Evolutionary conservation across 768 basidiomycete species (phyloP).

Genomic region (Cyclocybe aegerita): DNA sequence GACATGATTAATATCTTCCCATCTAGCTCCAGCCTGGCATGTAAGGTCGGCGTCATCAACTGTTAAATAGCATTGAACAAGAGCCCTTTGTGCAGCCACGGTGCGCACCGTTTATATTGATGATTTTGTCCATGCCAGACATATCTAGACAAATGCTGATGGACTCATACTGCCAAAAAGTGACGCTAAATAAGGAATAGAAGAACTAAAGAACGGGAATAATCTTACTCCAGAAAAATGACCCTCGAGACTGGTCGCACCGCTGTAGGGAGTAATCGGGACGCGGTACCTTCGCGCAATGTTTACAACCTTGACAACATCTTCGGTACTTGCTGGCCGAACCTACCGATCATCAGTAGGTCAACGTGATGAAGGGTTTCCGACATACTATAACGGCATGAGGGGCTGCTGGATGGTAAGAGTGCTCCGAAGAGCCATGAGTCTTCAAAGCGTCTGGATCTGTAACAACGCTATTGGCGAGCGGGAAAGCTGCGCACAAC

Average conservation of each 20-base stretch:
- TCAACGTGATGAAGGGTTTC: background rate
- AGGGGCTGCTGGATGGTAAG: constrained; percentile 60
- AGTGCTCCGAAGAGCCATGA: constrained; percentile 69
- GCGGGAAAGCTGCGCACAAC: constrained; percentile 45
- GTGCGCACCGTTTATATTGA: constrained; percentile 66
- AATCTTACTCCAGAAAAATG: constrained; percentile 72
- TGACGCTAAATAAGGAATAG: constrained; percentile 14
- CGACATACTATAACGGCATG: constrained; percentile 49
- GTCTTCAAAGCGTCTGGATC: constrained; percentile 48
- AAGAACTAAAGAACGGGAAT: background rate
- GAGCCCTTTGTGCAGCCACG: background rate
- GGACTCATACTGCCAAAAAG: constrained; percentile 31
- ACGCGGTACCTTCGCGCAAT: constrained; percentile 72
- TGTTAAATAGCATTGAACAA: constrained; percentile 20
- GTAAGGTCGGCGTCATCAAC: constrained; percentile 73
- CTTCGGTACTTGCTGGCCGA: constrained; percentile 66
- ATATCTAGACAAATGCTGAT: constrained; percentile 85
- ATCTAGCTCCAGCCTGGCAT: constrained; percentile 74
- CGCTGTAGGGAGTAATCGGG: constrained; percentile 80
- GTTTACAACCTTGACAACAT: constrained; percentile 80
- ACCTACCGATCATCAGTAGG: constrained; percentile 35
- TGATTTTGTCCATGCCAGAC: constrained; percentile 78
- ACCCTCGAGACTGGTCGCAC: constrained; percentile 86
- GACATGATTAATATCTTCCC: constrained; percentile 75
- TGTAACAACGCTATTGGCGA: constrained; percentile 47